Conservation (phyloP, 2,329 filamentous ascomycete genomes). For the Fusarium algeriense region DNA sequence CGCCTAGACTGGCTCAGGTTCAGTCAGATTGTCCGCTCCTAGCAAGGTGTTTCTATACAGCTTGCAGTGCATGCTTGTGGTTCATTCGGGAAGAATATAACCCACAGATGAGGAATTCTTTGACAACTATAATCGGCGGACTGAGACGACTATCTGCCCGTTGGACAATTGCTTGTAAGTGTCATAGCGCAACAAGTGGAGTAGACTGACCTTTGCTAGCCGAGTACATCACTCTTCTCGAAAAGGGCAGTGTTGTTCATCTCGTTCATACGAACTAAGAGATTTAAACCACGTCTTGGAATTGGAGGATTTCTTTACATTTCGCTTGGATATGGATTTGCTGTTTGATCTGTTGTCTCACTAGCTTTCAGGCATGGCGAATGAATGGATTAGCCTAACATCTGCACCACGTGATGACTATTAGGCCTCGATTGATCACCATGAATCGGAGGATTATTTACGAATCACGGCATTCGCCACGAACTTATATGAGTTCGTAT, state of each 20-base stretch:
- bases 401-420: not conserved
- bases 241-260: not conserved
- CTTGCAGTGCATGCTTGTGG: conserved; percentile 11
- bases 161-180: conserved; percentile 9
- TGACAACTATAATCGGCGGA: not conserved
- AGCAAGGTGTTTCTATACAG: conserved; percentile 3
- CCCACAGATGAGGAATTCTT: conserved; percentile 2
- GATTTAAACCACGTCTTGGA: not conserved
- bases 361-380: not conserved
- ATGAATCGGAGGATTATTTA: too few species aligned
- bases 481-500: not conserved
- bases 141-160: not conserved
- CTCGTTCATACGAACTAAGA: not conserved
- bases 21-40: not conserved
- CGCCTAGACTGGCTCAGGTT: not conserved
- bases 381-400: not conserved
- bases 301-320: not conserved
- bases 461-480: not conserved
- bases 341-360: not conserved
- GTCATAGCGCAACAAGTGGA: not conserved
- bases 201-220: not conserved
- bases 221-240: conserved; percentile 7
- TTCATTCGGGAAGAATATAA: conserved; percentile 20
- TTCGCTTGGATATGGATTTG: not conserved
- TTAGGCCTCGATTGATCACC: not conserved